Evolutionary conservation across 73 alveolate species (phyloP).

Genomic region (Paraurostyla sp.): DNA sequence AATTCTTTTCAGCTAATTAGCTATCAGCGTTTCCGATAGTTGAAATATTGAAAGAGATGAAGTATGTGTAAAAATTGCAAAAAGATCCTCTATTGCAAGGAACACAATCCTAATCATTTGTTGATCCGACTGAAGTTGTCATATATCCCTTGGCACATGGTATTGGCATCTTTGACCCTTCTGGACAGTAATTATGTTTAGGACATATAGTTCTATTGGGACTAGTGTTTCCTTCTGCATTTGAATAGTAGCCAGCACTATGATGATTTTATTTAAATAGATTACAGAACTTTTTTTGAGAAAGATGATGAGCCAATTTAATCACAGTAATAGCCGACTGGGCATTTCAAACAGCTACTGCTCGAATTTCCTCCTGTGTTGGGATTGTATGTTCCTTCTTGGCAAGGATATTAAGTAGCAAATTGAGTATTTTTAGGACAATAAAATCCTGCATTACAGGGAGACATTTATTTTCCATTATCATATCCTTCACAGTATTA

Average conservation of each 20-base stretch:
- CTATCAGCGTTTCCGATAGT: slow-evolving; percentile 1
- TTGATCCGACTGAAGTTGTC: slow-evolving; percentile 9
- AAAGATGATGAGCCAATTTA: slow-evolving; percentile 64
- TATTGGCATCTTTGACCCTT: slow-evolving; percentile 72
- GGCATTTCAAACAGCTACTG: slow-evolving; percentile 79
- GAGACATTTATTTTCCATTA: neutral
- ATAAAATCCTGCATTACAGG: slow-evolving; percentile 73
- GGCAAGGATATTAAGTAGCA: slow-evolving; percentile 62
- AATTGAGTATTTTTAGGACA: slow-evolving; percentile 60
- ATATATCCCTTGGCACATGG: slow-evolving; percentile 77
- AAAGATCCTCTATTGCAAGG: slow-evolving; percentile 71
- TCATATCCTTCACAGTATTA: slow-evolving; percentile 66
- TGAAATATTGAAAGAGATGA: slow-evolving; percentile 54
- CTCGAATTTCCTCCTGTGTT: slow-evolving; percentile 23
- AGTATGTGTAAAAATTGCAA: slow-evolving; percentile 38
- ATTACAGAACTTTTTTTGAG: slow-evolving; percentile 56
- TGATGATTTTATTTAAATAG: too few relatives aligned
- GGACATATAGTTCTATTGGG: slow-evolving; percentile 74
- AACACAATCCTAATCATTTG: slow-evolving; percentile 40
- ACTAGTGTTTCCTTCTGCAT: slow-evolving; percentile 64
- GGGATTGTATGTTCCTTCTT: slow-evolving; percentile 68
- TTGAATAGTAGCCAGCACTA: slow-evolving; percentile 80
- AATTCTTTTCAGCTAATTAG: slow-evolving; percentile 71
- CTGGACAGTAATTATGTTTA: slow-evolving; percentile 82
- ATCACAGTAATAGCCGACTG: slow-evolving; percentile 81